Evolutionary conservation across 768 basidiomycete species (phyloP).

Genomic region (Psilocybe cyanescens): DNA sequence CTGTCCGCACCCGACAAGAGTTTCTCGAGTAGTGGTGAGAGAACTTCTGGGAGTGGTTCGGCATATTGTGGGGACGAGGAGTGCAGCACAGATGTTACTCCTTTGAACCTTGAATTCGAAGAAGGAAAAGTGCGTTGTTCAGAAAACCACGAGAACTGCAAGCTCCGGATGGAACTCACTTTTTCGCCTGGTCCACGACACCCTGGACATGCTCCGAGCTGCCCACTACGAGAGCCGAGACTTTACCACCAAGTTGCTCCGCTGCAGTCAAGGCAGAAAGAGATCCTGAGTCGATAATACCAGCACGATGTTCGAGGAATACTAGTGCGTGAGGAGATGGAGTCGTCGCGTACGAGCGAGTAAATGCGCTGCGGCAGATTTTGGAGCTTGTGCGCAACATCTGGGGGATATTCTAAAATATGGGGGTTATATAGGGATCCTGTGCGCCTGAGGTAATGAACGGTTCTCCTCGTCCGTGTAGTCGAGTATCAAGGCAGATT

Average conservation of each 20-base stretch:
- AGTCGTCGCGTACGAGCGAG: constrained; percentile 62
- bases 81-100: constrained; percentile 68
- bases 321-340: constrained; percentile 77
- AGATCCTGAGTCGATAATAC: constrained; percentile 81
- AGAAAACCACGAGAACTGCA: background rate
- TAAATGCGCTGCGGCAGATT: constrained; percentile 26
- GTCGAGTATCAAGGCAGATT: background rate
- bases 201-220: constrained; percentile 64
- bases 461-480: background rate
- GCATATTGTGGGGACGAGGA: constrained; percentile 73
- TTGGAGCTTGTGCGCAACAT: constrained; percentile 33
- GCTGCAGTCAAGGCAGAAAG: constrained; percentile 94
- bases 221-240: constrained; percentile 81
- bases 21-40: constrained; percentile 83
- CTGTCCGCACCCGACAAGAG: constrained; percentile 55
- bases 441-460: background rate
- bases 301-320: constrained; percentile 87
- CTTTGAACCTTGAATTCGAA: constrained; percentile 55
- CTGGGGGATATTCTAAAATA: background rate
- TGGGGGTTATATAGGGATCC: background rate
- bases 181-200: constrained; percentile 79
- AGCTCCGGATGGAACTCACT: constrained; percentile 43
- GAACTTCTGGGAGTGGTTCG: constrained; percentile 70
- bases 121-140: constrained; percentile 11
- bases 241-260: constrained; percentile 79